These are phyloP conservation scores for Solanum bukasovii DNA, from an alignment of 257 asterid genomes.

Conservation along the genomic window DNA sequence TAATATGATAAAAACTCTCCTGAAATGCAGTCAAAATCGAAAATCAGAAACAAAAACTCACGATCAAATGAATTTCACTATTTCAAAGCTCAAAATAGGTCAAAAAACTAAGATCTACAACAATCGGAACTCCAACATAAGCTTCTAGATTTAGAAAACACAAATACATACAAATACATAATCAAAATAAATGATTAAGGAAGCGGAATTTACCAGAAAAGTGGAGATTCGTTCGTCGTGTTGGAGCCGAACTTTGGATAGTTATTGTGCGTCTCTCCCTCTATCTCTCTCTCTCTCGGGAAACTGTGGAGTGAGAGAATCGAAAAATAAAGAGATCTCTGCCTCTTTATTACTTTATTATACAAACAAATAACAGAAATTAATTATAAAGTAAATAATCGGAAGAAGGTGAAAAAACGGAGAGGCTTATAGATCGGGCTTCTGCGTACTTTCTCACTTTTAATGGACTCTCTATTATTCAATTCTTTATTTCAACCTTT, in stretches of 20 bases:
- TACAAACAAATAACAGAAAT: not conserved
- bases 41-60: not conserved
- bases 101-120: not conserved
- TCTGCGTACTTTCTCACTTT: conserved; percentile 4
- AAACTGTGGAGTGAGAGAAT: not conserved
- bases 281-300: not conserved
- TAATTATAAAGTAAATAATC: not conserved
- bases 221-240: not conserved
- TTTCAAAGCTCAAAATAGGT: not conserved
- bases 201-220: not conserved
- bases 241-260: not conserved
- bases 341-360: not conserved
- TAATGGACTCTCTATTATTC: not conserved
- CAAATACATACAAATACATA: not conserved
- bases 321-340: not conserved
- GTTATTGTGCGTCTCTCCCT: not conserved
- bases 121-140: not conserved
- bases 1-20: conserved; percentile 13
- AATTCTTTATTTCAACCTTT: not conserved
- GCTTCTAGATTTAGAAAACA: not conserved
- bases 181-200: not conserved
- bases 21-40: conserved; percentile 5
- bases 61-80: not conserved
- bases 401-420: not conserved
- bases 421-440: not conserved